Conservation (phyloP, 2,329 filamentous ascomycete genomes). For the Fusarium xyrophilum region DNA sequence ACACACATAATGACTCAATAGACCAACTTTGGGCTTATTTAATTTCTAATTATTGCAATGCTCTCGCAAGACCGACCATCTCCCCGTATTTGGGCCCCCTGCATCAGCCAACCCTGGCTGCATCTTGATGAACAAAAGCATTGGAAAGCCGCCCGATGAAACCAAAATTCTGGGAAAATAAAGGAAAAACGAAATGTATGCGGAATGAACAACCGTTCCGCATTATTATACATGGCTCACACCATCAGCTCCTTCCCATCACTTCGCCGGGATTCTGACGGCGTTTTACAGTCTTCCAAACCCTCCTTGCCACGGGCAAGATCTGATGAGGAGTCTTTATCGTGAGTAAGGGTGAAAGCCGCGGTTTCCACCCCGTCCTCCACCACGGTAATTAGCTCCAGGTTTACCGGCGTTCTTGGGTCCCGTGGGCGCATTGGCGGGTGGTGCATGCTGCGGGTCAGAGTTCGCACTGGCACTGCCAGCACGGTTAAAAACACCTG, state of each 20-base stretch:
- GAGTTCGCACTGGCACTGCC: constrained; percentile 52
- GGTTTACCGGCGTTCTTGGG: constrained; percentile 94
- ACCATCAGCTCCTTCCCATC: background rate
- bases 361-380: constrained; percentile 75
- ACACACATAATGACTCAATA: background rate
- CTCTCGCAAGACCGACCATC: constrained; percentile 5
- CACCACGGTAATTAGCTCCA: constrained; percentile 91
- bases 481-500: constrained; percentile 51
- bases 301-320: background rate
- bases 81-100: background rate
- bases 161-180: constrained; percentile 1
- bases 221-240: constrained; percentile 17
- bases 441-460: constrained; percentile 56
- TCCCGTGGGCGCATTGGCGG: constrained; percentile 79
- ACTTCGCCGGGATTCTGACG: constrained; percentile 3
- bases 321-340: constrained; percentile 25
- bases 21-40: background rate
- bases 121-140: constrained; percentile 14
- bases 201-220: background rate
- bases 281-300: constrained; percentile 1
- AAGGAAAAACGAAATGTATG: constrained; percentile 5
- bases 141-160: constrained; percentile 8
- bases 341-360: constrained; percentile 80
- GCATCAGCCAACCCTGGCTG: constrained; percentile 15
- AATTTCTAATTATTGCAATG: constrained; percentile 24